Conservation (phyloP, 202 grass and related monocot species). For the Sporobolus alterniflorus region DNA sequence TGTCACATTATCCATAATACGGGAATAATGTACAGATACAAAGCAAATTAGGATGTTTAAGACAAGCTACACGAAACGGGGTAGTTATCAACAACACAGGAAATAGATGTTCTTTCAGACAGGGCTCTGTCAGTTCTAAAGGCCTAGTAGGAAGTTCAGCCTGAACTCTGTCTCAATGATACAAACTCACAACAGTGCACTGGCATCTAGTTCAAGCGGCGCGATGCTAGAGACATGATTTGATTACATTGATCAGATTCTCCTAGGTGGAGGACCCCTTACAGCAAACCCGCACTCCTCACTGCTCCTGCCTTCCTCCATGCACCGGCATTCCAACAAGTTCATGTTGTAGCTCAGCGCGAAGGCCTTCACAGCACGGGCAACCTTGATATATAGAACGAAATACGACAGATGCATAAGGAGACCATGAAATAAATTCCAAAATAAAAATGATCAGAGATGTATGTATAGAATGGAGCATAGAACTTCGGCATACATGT, state of each 20-base stretch:
- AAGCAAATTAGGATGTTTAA: conserved; percentile 27
- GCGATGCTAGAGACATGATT: background rate
- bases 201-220: background rate
- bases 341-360: background rate
- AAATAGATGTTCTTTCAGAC: conserved; percentile 14
- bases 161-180: conserved; percentile 18
- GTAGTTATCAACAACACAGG: conserved; percentile 4
- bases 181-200: conserved; percentile 30
- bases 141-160: background rate
- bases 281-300: conserved; percentile 40
- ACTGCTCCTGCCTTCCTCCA: conserved; percentile 11
- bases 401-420: conserved; percentile 17
- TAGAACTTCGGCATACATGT: conserved; percentile 49
- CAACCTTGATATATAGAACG: conserved; percentile 34
- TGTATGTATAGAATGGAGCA: background rate
- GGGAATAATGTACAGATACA: conserved; percentile 43
- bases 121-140: conserved; percentile 25
- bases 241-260: background rate
- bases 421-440: background rate
- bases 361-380: conserved; percentile 45
- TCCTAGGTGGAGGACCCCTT: conserved; percentile 19
- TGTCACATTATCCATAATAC: conserved; percentile 1
- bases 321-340: conserved; percentile 27
- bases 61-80: conserved; percentile 12
- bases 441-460: background rate